These are phyloP conservation scores for Aspergillus cejpii DNA, from an alignment of 2,329 filamentous ascomycete species.

Conservation along the genomic window DNA sequence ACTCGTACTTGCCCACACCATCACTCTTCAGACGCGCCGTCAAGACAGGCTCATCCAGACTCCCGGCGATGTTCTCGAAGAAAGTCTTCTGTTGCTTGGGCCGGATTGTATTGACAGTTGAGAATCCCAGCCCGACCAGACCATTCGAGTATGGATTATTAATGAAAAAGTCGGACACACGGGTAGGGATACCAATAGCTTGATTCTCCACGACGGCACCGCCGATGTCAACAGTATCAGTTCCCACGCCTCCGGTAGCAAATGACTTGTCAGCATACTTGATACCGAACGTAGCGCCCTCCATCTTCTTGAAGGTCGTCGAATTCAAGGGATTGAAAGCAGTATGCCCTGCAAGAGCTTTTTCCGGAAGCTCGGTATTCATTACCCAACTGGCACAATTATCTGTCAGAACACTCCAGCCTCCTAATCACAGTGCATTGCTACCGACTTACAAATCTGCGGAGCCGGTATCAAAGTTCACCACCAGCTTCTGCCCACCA, in stretches of 20 bases:
- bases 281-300: constrained; percentile 54
- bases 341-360: constrained; percentile 47
- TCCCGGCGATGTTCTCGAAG: constrained; percentile 61
- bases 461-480: constrained; percentile 72
- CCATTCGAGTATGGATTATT: constrained; percentile 58
- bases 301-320: constrained; percentile 44
- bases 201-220: constrained; percentile 56
- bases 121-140: constrained; percentile 63
- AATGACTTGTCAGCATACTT: constrained; percentile 62
- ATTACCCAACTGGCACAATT: constrained; percentile 56
- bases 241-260: constrained; percentile 57
- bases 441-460: constrained; percentile 54
- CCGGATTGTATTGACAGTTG: constrained; percentile 57
- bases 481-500: constrained; percentile 60
- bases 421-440: background rate
- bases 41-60: constrained; percentile 60
- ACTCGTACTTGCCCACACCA: constrained; percentile 62
- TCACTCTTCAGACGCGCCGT: constrained; percentile 61
- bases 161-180: constrained; percentile 54
- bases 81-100: constrained; percentile 63
- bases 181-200: constrained; percentile 60
- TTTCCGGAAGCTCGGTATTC: constrained; percentile 51
- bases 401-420: background rate
- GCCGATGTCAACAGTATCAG: constrained; percentile 61
- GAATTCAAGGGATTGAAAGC: constrained; percentile 51